Evolutionary conservation across 768 basidiomycete genomes (phyloP).

Genomic region (Grammothele lineata): DNA sequence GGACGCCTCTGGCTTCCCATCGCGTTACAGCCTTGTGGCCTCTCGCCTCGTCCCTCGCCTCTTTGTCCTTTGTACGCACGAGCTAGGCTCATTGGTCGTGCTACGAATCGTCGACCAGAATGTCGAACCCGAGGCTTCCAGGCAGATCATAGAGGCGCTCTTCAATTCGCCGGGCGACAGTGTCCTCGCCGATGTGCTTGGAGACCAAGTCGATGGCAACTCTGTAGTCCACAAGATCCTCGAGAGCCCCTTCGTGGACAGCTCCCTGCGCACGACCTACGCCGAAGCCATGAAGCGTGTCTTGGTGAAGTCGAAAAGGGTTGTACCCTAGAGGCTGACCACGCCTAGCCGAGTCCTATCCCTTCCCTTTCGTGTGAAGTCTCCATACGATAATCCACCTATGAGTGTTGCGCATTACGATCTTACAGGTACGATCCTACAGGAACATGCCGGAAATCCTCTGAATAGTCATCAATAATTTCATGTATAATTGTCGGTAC

Average conservation of each 20-base stretch:
- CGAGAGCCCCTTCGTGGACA: conserved; percentile 81
- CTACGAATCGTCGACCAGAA: conserved; percentile 96
- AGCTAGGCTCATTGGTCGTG: conserved; percentile 91
- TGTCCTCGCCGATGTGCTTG: conserved; percentile 88
- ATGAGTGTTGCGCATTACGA: conserved; percentile 69
- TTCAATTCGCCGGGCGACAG: conserved; percentile 89
- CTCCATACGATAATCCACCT: conserved; percentile 86
- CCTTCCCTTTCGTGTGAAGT: conserved; percentile 89
- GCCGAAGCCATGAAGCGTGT: conserved; percentile 89
- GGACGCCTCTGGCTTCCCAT: conserved; percentile 91
- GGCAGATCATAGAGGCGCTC: conserved; percentile 81
- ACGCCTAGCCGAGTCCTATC: no score
- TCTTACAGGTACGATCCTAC: no score
- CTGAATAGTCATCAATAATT: no score
- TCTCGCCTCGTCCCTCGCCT: conserved; percentile 96
- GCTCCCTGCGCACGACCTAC: conserved; percentile 59
- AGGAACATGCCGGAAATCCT: no score
- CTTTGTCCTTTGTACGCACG: conserved; percentile 96
- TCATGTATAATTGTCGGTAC: no score
- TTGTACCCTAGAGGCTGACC: conserved; percentile 91
- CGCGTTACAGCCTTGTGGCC: conserved; percentile 88
- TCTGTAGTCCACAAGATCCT: conserved; percentile 91
- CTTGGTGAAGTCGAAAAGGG: conserved; percentile 85
- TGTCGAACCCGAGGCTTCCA: conserved; percentile 84
- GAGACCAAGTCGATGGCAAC: conserved; percentile 95